These are phyloP conservation scores for Metarhizium rileyi DNA, from an alignment of 2,329 filamentous ascomycete species.

Conservation along the genomic window DNA sequence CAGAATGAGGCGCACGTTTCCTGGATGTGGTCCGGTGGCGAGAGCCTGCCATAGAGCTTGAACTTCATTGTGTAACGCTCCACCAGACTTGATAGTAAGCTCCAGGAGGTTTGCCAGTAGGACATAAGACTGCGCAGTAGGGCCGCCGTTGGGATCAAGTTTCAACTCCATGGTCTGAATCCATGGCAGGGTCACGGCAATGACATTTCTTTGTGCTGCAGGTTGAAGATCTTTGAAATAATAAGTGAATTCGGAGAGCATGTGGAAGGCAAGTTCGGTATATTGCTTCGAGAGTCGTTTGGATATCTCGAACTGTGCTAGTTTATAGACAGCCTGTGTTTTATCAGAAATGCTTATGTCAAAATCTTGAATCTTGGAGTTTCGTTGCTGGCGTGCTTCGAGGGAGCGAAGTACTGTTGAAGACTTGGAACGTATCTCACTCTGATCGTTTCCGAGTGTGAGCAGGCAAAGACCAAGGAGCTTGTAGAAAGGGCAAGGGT, in stretches of 20 bases:
- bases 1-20: conserved; percentile 87
- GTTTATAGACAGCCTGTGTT: conserved; percentile 94
- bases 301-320: conserved; percentile 94
- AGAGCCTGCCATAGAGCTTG: conserved; percentile 96
- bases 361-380: conserved; percentile 89
- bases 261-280: conserved; percentile 77
- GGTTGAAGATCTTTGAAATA: conserved; percentile 85
- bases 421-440: conserved; percentile 80
- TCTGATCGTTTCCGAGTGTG: conserved; percentile 85
- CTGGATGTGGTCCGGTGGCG: conserved; percentile 82
- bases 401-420: conserved; percentile 69
- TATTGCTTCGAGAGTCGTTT: conserved; percentile 83
- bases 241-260: conserved; percentile 90
- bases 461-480: conserved; percentile 81
- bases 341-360: conserved; percentile 98
- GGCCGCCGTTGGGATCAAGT: conserved; percentile 82
- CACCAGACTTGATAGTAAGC: conserved; percentile 88
- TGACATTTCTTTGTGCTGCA: conserved; percentile 81
- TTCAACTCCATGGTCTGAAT: conserved; percentile 90
- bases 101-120: conserved; percentile 90
- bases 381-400: conserved; percentile 68
- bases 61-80: conserved; percentile 86
- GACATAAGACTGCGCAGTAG: conserved; percentile 87
- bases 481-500: conserved; percentile 82
- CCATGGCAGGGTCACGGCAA: conserved; percentile 92